Evolutionary conservation across 2,329 filamentous ascomycete genomes (phyloP).

Genomic region (Nemania sp.): DNA sequence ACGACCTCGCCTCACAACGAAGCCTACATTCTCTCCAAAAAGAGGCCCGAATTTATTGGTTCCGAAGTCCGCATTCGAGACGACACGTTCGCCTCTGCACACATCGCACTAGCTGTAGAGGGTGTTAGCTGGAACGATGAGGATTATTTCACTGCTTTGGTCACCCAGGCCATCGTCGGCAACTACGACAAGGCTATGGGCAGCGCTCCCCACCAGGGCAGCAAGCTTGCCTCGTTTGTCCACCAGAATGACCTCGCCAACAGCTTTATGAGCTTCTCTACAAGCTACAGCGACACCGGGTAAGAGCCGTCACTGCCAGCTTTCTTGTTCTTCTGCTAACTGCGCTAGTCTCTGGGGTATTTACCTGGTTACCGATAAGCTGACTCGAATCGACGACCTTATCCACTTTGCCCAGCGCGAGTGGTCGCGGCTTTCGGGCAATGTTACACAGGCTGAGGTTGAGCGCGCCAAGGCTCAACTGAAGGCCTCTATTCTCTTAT

Average conservation of each 20-base stretch:
- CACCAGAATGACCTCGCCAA: slow-evolving; percentile 96
- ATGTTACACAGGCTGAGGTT: slow-evolving; percentile 85
- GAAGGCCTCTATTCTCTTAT: slow-evolving; percentile 96
- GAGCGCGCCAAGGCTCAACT: slow-evolving; percentile 99
- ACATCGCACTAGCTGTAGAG: slow-evolving; percentile 98
- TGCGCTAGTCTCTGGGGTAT: slow-evolving; percentile 91
- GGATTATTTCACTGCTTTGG: slow-evolving; percentile 97
- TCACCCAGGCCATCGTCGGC: slow-evolving; percentile 97
- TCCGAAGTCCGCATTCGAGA: slow-evolving; percentile 95
- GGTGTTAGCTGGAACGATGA: slow-evolving; percentile 99
- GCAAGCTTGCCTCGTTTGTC: slow-evolving; percentile 94
- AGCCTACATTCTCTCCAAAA: slow-evolving; percentile 78
- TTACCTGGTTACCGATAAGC: slow-evolving; percentile 93
- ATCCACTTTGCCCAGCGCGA: slow-evolving; percentile 98
- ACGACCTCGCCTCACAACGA: slow-evolving; percentile 74
- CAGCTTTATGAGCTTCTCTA: slow-evolving; percentile 99
- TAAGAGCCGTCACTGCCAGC: slow-evolving; percentile 52
- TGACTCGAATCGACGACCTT: slow-evolving; percentile 87
- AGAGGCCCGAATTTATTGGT: slow-evolving; percentile 91
- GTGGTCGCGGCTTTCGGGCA: slow-evolving; percentile 92
- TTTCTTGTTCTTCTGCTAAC: slow-evolving; percentile 24
- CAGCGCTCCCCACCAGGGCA: slow-evolving; percentile 94
- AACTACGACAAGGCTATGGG: slow-evolving; percentile 99
- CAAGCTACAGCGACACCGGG: slow-evolving; percentile 99
- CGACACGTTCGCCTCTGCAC: slow-evolving; percentile 92